Conservation (phyloP, 768 basidiomycete species). For the Phanerochaete sordida region DNA sequence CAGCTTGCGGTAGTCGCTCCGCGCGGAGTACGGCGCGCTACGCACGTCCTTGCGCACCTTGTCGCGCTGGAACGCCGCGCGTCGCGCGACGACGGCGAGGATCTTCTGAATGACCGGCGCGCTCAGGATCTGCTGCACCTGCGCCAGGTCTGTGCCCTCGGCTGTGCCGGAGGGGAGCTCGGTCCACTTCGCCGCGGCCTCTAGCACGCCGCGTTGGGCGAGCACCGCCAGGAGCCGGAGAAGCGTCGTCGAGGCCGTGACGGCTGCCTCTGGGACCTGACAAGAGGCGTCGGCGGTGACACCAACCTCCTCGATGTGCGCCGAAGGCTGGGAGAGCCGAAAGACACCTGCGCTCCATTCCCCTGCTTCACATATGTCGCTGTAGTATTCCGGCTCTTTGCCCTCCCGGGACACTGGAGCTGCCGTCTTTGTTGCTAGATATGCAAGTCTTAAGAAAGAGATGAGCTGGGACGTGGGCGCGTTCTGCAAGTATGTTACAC, state of each 20-base stretch:
- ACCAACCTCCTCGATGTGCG: not conserved
- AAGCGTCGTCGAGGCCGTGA: constrained; percentile 26
- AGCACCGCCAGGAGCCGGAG: constrained; percentile 27
- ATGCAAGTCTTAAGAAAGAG: not conserved
- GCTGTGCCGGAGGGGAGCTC: constrained; percentile 22
- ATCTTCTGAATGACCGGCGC: constrained; percentile 22
- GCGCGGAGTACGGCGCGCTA: too few relatives aligned
- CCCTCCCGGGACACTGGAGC: not conserved
- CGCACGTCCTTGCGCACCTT: too few relatives aligned
- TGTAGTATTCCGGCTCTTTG: not conserved
- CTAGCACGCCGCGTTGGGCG: constrained; percentile 25
- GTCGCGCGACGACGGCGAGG: constrained; percentile 20
- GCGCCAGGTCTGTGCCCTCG: constrained; percentile 14
- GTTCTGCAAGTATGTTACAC: not conserved
- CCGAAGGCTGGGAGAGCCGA: not conserved
- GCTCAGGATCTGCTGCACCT: constrained; percentile 27
- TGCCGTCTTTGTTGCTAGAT: not conserved
- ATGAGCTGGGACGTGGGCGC: not conserved
- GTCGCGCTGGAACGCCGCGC: constrained; percentile 6
- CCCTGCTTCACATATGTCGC: not conserved
- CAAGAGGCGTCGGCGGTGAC: constrained; percentile 15
- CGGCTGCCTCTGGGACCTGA: constrained; percentile 22
- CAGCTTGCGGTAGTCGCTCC: too few relatives aligned
- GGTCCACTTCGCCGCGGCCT: constrained; percentile 13
- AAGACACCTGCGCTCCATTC: not conserved